Evolutionary conservation across 2,329 filamentous ascomycete species (phyloP), one percentile per base, ranked within the genome.

Genomic region (Ambrosiella cleistominuta): DNA sequence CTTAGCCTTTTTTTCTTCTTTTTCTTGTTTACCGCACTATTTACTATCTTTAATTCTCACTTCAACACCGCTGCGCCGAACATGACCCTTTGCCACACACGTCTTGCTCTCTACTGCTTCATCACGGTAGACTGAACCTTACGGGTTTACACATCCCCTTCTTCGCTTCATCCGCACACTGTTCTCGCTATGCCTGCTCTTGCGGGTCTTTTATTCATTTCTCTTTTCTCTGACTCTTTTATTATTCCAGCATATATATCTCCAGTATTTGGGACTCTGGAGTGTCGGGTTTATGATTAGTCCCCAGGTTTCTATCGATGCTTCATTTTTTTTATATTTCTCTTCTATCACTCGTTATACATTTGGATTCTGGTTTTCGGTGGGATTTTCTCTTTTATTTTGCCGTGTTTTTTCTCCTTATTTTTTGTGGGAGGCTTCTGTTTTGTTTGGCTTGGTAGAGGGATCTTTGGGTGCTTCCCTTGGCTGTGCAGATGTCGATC

Each of bases 61-160:
- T 38, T 56, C 39, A 53, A 50, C 51, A 51, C 55, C 57, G 55
- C 57, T 59, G 47, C 47, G 57, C 52, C 57, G 55, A 52, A 54
- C 44, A 47, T 37, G 15, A 49, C 19, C 35, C 35, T 17, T 42
- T 39, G 45, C 38, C 49, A n/a, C 36, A 47, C n/a, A 50, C 37
- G 38, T 53, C 35, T 59, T 57, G 11, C 49, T 52, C 40, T 44
- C 50, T 57, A 39, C 47, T 57, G 47, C 17, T 54, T 50, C 51
- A 13, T 53, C 27, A 42, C 40, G 39, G 35, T 51, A 39, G 45
- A 40, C 54, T 44, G 7, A 11, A 42, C 13, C 38, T 50, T 59
- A 15, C 54, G 56, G 7, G 38, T 45, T 57, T 17, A 13, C 15
- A 35, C 7, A n/a, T 49, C n/a, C 47, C n/a, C 50, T 9, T 44